Conservation (phyloP, 2,329 filamentous ascomycete genomes). For the Plectosphaerella cucumerina region DNA sequence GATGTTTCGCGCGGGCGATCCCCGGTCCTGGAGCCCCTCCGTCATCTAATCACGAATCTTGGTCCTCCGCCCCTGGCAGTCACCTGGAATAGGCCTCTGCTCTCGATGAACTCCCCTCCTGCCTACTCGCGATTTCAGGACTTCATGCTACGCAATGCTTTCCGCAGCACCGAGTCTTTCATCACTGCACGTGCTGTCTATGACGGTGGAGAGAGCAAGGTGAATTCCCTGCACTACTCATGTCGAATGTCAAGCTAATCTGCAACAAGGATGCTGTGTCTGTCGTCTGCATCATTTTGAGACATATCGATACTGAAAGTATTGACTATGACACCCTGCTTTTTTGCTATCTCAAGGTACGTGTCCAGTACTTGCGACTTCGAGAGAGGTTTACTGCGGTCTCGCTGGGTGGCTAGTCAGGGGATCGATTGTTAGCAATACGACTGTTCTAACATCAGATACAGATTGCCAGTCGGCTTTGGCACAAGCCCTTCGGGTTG, state of each 20-base stretch:
- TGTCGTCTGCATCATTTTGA: constrained; percentile 65
- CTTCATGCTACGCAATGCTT: constrained; percentile 68
- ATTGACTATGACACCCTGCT: constrained; percentile 63
- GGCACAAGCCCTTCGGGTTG: constrained; percentile 65
- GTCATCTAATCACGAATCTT: constrained; percentile 60
- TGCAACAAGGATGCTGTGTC: constrained; percentile 54
- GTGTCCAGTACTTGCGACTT: constrained; percentile 5
- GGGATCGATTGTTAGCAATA: too few species aligned
- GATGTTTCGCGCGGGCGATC: constrained; percentile 49
- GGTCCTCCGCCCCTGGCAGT: constrained; percentile 65
- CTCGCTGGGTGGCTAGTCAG: neutral
- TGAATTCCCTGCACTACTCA: constrained; percentile 16
- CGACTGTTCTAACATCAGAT: neutral
- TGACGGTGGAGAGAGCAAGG: constrained; percentile 67
- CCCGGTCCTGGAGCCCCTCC: constrained; percentile 55
- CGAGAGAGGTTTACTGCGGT: neutral
- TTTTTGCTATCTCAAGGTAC: constrained; percentile 64
- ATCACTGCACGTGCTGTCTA: constrained; percentile 63
- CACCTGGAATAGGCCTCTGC: constrained; percentile 64
- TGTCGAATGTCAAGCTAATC: neutral
- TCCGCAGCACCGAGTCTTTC: constrained; percentile 60
- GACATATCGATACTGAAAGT: constrained; percentile 61
- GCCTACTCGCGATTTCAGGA: constrained; percentile 67
- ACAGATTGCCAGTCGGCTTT: constrained; percentile 64
- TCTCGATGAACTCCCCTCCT: constrained; percentile 59